Percentiles rank a stretch among this genome's conserved stretches.
Evolutionary conservation across 176 grass and related monocot species (phyloP).

Genomic region (Elymus sibiricus): DNA sequence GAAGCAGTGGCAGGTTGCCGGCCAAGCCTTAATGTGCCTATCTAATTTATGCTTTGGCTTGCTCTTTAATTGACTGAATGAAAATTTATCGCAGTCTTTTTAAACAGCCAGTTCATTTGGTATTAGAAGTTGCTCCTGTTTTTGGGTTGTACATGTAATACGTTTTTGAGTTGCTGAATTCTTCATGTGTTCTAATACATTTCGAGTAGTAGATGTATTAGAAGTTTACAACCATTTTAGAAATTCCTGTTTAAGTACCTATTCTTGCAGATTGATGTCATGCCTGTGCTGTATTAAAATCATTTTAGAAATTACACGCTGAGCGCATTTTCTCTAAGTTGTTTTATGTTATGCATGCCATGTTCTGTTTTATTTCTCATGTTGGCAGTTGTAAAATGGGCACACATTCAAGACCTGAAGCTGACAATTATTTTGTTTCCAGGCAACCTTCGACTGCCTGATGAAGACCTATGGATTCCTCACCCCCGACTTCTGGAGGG

Average conservation of each 20-base stretch:
- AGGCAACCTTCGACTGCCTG: constrained; percentile 88
- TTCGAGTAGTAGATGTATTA: too few species aligned
- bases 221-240: neutral
- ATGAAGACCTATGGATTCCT: constrained; percentile 90
- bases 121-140: neutral
- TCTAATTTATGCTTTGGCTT: neutral
- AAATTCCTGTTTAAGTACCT: neutral
- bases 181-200: neutral
- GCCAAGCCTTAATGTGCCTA: neutral
- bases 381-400: neutral
- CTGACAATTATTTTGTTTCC: neutral
- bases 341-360: neutral
- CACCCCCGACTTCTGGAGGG: constrained; percentile 78
- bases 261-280: neutral
- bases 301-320: too few species aligned
- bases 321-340: neutral
- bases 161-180: neutral
- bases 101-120: neutral
- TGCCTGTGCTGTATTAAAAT: neutral
- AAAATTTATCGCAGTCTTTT: neutral
- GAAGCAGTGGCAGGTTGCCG: neutral
- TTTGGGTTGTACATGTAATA: neutral
- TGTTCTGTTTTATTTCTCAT: neutral
- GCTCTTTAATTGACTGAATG: neutral
- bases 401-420: neutral